These are phyloP conservation scores for Artemisia argyi DNA, from an alignment of 129 eudicot species.

Conservation along the genomic window DNA sequence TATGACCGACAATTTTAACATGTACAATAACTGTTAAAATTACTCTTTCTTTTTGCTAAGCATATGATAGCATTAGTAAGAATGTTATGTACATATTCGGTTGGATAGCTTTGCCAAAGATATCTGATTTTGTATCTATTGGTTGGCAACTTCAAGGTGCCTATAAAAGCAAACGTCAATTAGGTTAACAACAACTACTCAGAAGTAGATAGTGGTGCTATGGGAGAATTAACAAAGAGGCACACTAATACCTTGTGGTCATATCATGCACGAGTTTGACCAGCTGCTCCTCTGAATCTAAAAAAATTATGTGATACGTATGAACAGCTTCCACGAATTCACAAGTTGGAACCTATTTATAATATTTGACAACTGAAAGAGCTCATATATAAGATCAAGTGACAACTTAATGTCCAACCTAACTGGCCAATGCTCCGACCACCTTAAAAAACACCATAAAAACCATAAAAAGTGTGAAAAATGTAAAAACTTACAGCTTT, in stretches of 20 bases:
- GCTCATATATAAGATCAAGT: slow-evolving; percentile 27
- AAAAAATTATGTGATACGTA: slow-evolving; percentile 81
- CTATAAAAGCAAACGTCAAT: slow-evolving; percentile 36
- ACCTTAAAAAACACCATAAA: no score
- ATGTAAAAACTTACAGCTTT: no score
- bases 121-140: slow-evolving; percentile 52
- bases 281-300: slow-evolving; percentile 80
- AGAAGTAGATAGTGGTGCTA: slow-evolving; percentile 9
- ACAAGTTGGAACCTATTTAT: slow-evolving; percentile 72
- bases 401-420: background rate
- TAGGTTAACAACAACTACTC: background rate
- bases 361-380: slow-evolving; percentile 18
- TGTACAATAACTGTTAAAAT: no score
- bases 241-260: slow-evolving; percentile 50
- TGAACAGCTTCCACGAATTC: slow-evolving; percentile 91
- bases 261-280: slow-evolving; percentile 70
- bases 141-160: slow-evolving; percentile 76
- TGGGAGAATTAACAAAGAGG: slow-evolving; percentile 18
- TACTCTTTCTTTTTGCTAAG: no score
- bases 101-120: slow-evolving; percentile 52
- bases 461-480: no score
- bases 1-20: no score
- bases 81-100: slow-evolving; percentile 56
- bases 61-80: background rate
- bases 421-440: no score